Base-by-base conservation (phyloP, 352 stramenopile genomes). In the Globisporangium barbulae region DNA sequence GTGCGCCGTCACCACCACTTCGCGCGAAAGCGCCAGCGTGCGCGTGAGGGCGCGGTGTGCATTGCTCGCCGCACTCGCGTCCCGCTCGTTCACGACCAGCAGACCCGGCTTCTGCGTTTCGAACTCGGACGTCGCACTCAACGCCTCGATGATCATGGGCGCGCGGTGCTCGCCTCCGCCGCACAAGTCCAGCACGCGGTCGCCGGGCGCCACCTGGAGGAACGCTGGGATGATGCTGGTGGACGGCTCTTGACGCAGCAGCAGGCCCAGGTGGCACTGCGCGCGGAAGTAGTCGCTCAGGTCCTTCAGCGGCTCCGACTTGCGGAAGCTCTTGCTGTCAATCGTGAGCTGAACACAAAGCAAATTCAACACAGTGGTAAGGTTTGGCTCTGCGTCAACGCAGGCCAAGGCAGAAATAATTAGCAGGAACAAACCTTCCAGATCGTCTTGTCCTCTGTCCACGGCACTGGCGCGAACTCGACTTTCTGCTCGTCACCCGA, bases 191-290 rank as follows among this genome's bases (percentile, higher is more conserved):
- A 91, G 59, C 31, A 93, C 74, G 15, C 71, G 71, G 67, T 98
- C 79, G 53, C 94, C 77, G 4, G 86, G 87, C 63, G 94, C 63
- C 0, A 94, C 77, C 67, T 96, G 74, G 21, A 99, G 82, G 53
- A 99, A 97, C 44, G 96, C 75, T 3, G 97, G 94, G 5, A 98
- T 86, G 41, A 99, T 78, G 83, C 98, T 99, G 48, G 87, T 97
- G 33, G 96, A 94, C 9, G 97, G 83, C 67, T 99, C 98, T 65
- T 99, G 96, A 28, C 83, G 79, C 42, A 97, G 90, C 2, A 99
- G 75, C 35, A 82, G 96, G 1, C 97, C 94, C 21, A 91, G 68
- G 7, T 89, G 74, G 48, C 79, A 88, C 56, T 99, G 87, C 25
- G 85, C 81, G 31, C 95, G 94, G 21, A 99, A 80, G 78, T 96